Percentiles rank a stretch among this genome's conserved stretches.
Evolutionary conservation across 148 eudicot genomes (phyloP).

Genomic region (Amaranthus hypochondriacus): DNA sequence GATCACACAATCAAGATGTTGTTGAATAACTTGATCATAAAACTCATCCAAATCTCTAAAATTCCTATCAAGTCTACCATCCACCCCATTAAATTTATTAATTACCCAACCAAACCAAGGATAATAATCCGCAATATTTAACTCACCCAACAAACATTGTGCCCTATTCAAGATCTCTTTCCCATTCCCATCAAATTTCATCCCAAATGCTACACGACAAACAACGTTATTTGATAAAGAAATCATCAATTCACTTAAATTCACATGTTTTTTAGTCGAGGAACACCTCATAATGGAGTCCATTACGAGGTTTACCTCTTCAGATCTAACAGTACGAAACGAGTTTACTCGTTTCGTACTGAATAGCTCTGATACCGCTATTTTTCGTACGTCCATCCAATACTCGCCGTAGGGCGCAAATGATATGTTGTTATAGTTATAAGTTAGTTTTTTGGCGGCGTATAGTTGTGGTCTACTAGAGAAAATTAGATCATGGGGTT

Average conservation of each 20-base stretch:
- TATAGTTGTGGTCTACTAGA: conserved; percentile 41
- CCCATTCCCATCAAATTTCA: conserved; percentile 13
- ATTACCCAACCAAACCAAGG: conserved; percentile 50
- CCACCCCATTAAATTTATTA: conserved; percentile 49
- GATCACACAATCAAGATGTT: conserved; percentile 26
- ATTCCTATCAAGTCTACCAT: conserved; percentile 33
- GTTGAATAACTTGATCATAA: conserved; percentile 36
- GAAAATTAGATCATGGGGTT: conserved; percentile 37
- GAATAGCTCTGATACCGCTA: conserved; percentile 32
- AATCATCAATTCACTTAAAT: conserved; percentile 38
- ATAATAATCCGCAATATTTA: conserved; percentile 50
- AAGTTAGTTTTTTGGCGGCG: conserved; percentile 31
- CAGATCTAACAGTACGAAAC: conserved; percentile 27
- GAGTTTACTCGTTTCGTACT: conserved; percentile 40
- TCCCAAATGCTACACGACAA: conserved; percentile 43
- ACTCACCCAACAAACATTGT: conserved; percentile 37
- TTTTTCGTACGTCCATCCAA: conserved; percentile 49
- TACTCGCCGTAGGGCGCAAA: conserved; percentile 41
- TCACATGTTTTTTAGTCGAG: neutral
- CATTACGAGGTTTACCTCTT: conserved; percentile 36
- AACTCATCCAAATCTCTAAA: conserved; percentile 31
- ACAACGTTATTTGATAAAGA: conserved; percentile 36
- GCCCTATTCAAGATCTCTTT: conserved; percentile 29
- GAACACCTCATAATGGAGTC: conserved; percentile 18
- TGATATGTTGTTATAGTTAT: conserved; percentile 24